Conservation (phyloP, 225 moss, liverwort and hornwort species). For the Marchantia polymorpha region DNA sequence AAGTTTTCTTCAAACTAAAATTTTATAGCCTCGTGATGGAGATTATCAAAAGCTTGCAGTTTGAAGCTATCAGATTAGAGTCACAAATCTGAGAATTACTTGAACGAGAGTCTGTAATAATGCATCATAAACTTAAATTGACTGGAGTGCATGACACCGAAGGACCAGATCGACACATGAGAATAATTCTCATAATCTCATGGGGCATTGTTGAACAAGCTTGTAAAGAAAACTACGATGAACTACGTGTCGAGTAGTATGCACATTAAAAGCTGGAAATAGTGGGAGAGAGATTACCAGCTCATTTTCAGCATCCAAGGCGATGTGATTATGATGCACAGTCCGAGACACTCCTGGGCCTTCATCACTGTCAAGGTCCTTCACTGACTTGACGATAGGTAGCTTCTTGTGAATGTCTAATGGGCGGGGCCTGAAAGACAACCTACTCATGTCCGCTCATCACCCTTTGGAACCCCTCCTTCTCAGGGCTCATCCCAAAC, state of each 20-base stretch:
- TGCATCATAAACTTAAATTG: too few relatives aligned
- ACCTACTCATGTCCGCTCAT: slow-evolving; percentile 96
- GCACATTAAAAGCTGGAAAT: not conserved
- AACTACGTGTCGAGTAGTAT: not conserved
- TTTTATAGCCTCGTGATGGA: too few relatives aligned
- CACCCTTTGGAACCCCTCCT: slow-evolving; percentile 51
- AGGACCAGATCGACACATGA: too few relatives aligned
- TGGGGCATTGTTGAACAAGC: not conserved
- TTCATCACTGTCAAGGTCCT: slow-evolving; percentile 98
- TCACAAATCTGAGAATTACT: too few relatives aligned
- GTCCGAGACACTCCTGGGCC: slow-evolving; percentile 64
- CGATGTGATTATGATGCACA: slow-evolving; percentile 56
- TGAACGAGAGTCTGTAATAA: too few relatives aligned
- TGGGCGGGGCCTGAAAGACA: slow-evolving; percentile 99
- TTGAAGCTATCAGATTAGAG: too few relatives aligned
- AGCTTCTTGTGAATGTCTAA: slow-evolving; percentile 99
- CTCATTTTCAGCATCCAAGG: slow-evolving; percentile 84
- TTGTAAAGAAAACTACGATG: not conserved
- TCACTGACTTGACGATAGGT: slow-evolving; percentile 95
- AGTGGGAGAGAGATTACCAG: slow-evolving; percentile 36
- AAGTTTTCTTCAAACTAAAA: too few relatives aligned
- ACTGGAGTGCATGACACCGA: too few relatives aligned
- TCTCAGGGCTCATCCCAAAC: slow-evolving; percentile 53
- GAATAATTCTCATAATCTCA: too few relatives aligned
- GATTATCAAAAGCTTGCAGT: too few relatives aligned